Percentiles rank a stretch among this genome's conserved stretches.
These are phyloP conservation scores for Lactarius pseudohatsudake DNA, from an alignment of 768 basidiomycete species.

Conservation along the genomic window DNA sequence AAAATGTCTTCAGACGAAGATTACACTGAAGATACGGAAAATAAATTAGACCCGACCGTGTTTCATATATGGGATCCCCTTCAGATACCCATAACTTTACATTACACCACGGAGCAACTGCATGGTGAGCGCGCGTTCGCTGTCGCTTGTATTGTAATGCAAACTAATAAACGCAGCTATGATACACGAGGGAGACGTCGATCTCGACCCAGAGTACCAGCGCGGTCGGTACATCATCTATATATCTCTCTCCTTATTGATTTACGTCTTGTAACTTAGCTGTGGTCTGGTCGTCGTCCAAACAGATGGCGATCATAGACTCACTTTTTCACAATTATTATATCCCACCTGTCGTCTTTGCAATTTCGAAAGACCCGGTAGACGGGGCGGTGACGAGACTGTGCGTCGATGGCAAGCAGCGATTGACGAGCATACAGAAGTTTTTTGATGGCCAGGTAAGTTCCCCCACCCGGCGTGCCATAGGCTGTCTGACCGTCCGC, in stretches of 20 bases:
- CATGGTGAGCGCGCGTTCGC: slow-evolving; percentile 30
- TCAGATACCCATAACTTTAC: slow-evolving; percentile 25
- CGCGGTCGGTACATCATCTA: slow-evolving; percentile 47
- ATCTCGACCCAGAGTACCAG: slow-evolving; percentile 71
- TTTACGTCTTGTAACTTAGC: slow-evolving; percentile 43
- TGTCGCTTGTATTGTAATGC: background rate
- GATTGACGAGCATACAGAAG: slow-evolving; percentile 71
- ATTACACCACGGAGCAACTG: slow-evolving; percentile 31
- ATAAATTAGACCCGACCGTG: slow-evolving; percentile 4
- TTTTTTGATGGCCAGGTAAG: slow-evolving; percentile 68
- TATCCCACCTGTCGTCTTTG: slow-evolving; percentile 79
- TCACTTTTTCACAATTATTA: slow-evolving; percentile 78
- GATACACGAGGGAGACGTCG: slow-evolving; percentile 69
- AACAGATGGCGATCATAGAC: slow-evolving; percentile 75
- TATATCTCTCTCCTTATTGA: background rate
- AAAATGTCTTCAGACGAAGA: slow-evolving; percentile 20
- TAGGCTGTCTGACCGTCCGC: background rate
- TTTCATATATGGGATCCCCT: slow-evolving; percentile 32
- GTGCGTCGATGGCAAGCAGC: slow-evolving; percentile 81
- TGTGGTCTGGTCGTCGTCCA: slow-evolving; percentile 75
- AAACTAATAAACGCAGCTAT: slow-evolving; percentile 40
- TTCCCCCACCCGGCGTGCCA: background rate
- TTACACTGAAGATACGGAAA: slow-evolving; percentile 22
- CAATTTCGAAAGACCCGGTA: slow-evolving; percentile 37
- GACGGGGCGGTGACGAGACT: slow-evolving; percentile 44